Evolutionary conservation across 1,139 yeast species (phyloP).

Genomic region (Candida tetrigidarum): DNA sequence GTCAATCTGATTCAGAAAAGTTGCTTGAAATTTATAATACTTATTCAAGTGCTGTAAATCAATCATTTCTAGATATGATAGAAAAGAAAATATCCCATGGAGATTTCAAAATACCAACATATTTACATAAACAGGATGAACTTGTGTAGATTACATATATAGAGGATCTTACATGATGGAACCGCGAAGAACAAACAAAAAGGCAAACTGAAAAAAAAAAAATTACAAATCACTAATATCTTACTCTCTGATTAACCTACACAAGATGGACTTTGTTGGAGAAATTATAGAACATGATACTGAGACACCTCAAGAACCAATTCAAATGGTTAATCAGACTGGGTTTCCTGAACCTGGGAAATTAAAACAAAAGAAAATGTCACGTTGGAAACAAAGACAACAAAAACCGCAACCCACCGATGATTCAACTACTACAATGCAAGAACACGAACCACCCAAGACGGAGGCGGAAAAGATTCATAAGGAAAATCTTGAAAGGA

Average conservation of each 20-base stretch:
- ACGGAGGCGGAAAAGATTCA: constrained; percentile 75
- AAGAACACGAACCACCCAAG: constrained; percentile 8
- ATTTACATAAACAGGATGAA: constrained; percentile 6
- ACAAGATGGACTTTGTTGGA: constrained; percentile 67
- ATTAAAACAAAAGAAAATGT: constrained; percentile 26
- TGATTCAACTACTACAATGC: constrained; percentile 3
- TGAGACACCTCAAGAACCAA: constrained; percentile 32
- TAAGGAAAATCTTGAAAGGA: constrained; percentile 67
- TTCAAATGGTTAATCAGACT: constrained; percentile 19
- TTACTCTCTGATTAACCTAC: background rate
- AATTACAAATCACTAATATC: constrained; percentile 24
- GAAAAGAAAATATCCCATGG: constrained; percentile 22
- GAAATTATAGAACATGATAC: constrained; percentile 75
- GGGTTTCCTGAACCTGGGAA: constrained; percentile 51
- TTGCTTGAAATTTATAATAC: constrained; percentile 14
- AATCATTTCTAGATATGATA: constrained; percentile 23
- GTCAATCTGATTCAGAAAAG: constrained; percentile 5
- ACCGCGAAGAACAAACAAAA: background rate
- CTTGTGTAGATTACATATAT: constrained; percentile 22
- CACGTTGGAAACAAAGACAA: constrained; percentile 28
- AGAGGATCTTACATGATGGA: background rate
- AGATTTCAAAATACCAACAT: constrained; percentile 15
- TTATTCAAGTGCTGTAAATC: constrained; percentile 21
- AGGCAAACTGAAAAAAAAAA: constrained; percentile 17
- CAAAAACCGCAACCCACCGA: constrained; percentile 7